Conservation (phyloP, 176 grass and related monocot genomes). For the Bolboschoenus planiculmis region DNA sequence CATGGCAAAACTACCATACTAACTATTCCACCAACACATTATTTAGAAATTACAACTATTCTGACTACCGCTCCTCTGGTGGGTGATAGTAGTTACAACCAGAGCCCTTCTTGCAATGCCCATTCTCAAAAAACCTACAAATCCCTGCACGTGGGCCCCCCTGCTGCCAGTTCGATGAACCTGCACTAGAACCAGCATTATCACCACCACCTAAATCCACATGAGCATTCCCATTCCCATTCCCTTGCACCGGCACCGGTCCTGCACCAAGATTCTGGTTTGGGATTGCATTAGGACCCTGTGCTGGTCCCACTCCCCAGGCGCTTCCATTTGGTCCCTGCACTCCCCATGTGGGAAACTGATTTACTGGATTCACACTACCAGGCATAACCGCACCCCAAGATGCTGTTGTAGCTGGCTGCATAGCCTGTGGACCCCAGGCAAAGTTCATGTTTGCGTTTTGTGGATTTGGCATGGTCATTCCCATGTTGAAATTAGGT, state of each 20-base stretch:
- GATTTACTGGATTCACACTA: constrained; percentile 50
- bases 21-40: constrained; percentile 10
- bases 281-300: constrained; percentile 37
- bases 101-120: constrained; percentile 28
- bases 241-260: neutral
- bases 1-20: neutral
- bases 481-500: constrained; percentile 64
- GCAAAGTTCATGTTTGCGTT: constrained; percentile 58
- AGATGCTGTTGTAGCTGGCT: constrained; percentile 41
- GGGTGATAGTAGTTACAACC: constrained; percentile 40
- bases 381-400: constrained; percentile 55
- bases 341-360: constrained; percentile 54
- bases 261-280: constrained; percentile 21
- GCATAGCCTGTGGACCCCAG: constrained; percentile 49
- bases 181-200: constrained; percentile 39
- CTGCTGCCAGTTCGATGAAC: constrained; percentile 1
- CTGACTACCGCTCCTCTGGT: neutral
- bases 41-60: constrained; percentile 15
- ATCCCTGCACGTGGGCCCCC: neutral
- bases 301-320: constrained; percentile 37
- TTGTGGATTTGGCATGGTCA: constrained; percentile 43
- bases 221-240: constrained; percentile 52
- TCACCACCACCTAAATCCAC: constrained; percentile 26
- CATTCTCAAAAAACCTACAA: constrained; percentile 30
- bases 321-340: constrained; percentile 40